Percentiles rank a stretch among this genome's conserved stretches.
phyloP scores from a whole-genome alignment of 106 monocot species.

The Triglochin maritima region DNA sequence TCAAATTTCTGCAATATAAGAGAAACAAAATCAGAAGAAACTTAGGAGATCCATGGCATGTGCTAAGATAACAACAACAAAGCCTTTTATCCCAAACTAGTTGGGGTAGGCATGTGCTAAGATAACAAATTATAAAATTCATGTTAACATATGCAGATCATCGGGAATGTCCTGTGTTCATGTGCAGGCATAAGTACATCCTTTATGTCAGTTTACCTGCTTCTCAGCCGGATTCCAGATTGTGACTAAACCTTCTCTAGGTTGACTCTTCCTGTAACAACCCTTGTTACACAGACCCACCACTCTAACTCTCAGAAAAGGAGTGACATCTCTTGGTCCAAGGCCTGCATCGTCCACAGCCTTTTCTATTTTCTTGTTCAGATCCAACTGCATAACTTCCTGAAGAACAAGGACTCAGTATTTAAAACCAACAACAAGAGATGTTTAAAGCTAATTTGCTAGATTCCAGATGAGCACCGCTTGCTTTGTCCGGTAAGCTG shows the following conservation, averaged over 20 bases:
- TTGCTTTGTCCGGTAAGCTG: slow-evolving; percentile 58
- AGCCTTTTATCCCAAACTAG: no score
- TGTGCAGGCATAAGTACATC: no score
- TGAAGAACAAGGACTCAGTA: slow-evolving; percentile 12
- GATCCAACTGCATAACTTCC: slow-evolving; percentile 40
- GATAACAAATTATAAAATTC: no score
- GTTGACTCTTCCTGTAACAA: slow-evolving; percentile 19
- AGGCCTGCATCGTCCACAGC: slow-evolving; percentile 72
- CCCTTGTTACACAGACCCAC: slow-evolving; percentile 40
- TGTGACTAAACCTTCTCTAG: slow-evolving; percentile 57
- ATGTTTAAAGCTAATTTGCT: not conserved
- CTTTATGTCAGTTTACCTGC: slow-evolving; percentile 28
- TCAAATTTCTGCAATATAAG: slow-evolving; percentile 51
- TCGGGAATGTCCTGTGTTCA: no score
- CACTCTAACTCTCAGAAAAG: slow-evolving; percentile 82
- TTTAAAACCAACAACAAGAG: not conserved
- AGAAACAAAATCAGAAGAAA: not conserved
- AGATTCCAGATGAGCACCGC: slow-evolving; percentile 28
- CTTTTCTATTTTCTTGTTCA: slow-evolving; percentile 68
- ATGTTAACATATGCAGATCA: no score
- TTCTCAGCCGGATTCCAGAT: slow-evolving; percentile 92
- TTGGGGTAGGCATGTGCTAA: not conserved
- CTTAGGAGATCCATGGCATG: not conserved
- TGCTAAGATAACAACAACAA: no score
- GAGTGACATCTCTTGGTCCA: slow-evolving; percentile 63